These are phyloP conservation scores for Chiua virens DNA, from an alignment of 768 basidiomycete genomes.

Conservation along the genomic window DNA sequence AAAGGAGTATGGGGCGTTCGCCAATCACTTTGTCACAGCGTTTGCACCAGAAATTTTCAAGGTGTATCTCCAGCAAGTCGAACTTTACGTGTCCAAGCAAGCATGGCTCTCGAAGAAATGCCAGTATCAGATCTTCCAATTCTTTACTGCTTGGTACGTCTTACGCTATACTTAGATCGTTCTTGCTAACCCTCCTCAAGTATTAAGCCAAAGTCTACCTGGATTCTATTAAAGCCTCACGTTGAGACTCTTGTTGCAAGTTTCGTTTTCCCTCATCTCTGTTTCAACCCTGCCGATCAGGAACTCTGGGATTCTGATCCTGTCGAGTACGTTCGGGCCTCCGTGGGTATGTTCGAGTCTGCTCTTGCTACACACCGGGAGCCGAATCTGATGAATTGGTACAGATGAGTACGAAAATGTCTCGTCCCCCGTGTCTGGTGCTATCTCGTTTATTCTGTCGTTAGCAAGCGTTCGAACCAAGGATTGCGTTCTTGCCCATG, in stretches of 20 bases:
- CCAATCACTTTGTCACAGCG: slow-evolving; percentile 69
- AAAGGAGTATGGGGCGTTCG: slow-evolving; percentile 67
- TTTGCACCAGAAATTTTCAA: slow-evolving; percentile 90
- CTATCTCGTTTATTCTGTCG: slow-evolving; percentile 77
- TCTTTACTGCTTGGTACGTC: slow-evolving; percentile 84
- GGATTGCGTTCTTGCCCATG: slow-evolving; percentile 76
- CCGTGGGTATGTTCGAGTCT: slow-evolving; percentile 54
- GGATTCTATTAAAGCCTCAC: slow-evolving; percentile 85
- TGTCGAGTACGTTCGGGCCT: slow-evolving; percentile 74
- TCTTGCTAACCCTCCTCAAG: slow-evolving; percentile 41
- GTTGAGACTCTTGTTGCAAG: slow-evolving; percentile 72
- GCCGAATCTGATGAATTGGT: background rate
- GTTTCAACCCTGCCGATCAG: slow-evolving; percentile 66
- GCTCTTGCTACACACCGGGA: background rate
- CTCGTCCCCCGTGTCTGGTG: slow-evolving; percentile 73
- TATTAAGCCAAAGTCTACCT: slow-evolving; percentile 91
- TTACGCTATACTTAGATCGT: background rate
- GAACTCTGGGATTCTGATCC: slow-evolving; percentile 81
- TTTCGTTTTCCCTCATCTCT: slow-evolving; percentile 86
- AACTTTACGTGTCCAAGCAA: slow-evolving; percentile 71
- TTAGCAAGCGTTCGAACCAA: slow-evolving; percentile 80
- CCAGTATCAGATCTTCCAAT: slow-evolving; percentile 80
- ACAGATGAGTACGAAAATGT: slow-evolving; percentile 82
- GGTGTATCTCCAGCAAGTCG: slow-evolving; percentile 64
- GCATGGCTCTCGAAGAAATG: slow-evolving; percentile 82